These are phyloP conservation scores for Candida koratica DNA, from an alignment of 805 yeast species.

Conservation along the genomic window DNA sequence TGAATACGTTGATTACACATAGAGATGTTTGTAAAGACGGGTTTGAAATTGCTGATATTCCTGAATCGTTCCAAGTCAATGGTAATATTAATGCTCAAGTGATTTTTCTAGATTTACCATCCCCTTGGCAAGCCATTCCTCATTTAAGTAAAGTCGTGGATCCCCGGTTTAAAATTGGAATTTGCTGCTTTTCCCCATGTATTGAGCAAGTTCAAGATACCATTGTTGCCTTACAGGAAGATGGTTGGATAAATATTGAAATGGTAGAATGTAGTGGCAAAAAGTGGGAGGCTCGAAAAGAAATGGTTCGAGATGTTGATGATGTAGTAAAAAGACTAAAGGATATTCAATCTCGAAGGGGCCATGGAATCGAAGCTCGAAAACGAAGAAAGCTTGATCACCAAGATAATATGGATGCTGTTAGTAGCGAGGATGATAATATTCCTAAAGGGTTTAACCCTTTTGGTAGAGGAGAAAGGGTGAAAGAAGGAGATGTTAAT, in stretches of 20 bases:
- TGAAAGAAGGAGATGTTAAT: slow-evolving; percentile 80
- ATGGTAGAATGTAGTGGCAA: slow-evolving; percentile 87
- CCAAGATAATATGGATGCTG: slow-evolving; percentile 9
- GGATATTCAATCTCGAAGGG: slow-evolving; percentile 69
- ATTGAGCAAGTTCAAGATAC: slow-evolving; percentile 94
- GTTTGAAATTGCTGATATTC: slow-evolving; percentile 48
- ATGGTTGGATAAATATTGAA: slow-evolving; percentile 84
- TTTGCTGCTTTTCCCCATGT: slow-evolving; percentile 97
- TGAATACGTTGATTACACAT: slow-evolving; percentile 68
- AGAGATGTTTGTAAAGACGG: slow-evolving; percentile 92
- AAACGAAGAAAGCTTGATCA: slow-evolving; percentile 19
- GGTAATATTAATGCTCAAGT: slow-evolving; percentile 57
- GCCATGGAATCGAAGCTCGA: slow-evolving; percentile 52
- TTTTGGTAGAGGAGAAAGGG: slow-evolving; percentile 83
- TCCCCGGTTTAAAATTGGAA: slow-evolving; percentile 49
- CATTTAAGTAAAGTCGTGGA: slow-evolving; percentile 61
- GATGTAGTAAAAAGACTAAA: slow-evolving; percentile 74
- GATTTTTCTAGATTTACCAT: slow-evolving; percentile 86
- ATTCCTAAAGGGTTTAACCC: slow-evolving; percentile 68
- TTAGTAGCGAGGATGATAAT: slow-evolving; percentile 19
- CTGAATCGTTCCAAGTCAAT: slow-evolving; percentile 19
- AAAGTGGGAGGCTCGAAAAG: slow-evolving; percentile 86
- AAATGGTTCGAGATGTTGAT: slow-evolving; percentile 74
- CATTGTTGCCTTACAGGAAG: slow-evolving; percentile 61
- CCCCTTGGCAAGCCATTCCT: slow-evolving; percentile 95